Base-by-base conservation (phyloP, 2,329 filamentous ascomycete species). In the Piedraia hortae region DNA sequence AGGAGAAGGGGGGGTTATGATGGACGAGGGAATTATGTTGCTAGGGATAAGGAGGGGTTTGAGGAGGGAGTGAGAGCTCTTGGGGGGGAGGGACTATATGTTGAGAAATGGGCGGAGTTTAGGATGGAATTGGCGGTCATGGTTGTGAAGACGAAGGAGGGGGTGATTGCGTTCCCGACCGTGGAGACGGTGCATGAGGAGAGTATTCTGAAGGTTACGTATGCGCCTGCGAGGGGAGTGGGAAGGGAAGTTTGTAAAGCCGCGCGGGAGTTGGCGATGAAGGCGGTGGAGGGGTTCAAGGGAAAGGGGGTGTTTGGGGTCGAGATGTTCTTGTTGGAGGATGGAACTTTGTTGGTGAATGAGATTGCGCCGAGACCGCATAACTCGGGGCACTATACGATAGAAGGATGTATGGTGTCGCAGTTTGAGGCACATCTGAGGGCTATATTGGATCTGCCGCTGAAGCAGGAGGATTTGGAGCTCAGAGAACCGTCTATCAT, bases 151-250 rank as follows among this genome's bases (percentile, higher is more conserved):
- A 89, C 74, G 1, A 72, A 80, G 38, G 66, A 88, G 32, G 47
- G 50, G 4, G 54, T 62, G 3, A 51, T 78, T 14, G 63, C 80
- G 4, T 93, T 85, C 41, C 80, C 85, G 1, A 71, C 70, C 0
- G 80, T 91, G 2, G 85, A 97, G 51, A 93, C 82, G 1, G 61
- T 93, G 14, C 85, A 97, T 36, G 75, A 91, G 46, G 74, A 93
- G 45, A 85, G 67, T 39, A 78, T 97, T 35, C 93, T 85, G 59
- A 85, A 88, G 35, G 67, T 80, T 31, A 75, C 82, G 2, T 91
- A 80, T 41, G 68, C 70, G 23, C 85, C 85, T 2, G 74, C 82
- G 1, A 60, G 80, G 16, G 56, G 60, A 4, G 65, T 88, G 3
- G 53, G 64, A 1, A 47, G 54, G 1, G 45, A 53, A 1, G 54